Percentiles rank a stretch among this genome's conserved stretches.
These are phyloP conservation scores for Didymosphaeria variabile DNA, from an alignment of 2,329 filamentous ascomycete genomes.

Conservation along the genomic window DNA sequence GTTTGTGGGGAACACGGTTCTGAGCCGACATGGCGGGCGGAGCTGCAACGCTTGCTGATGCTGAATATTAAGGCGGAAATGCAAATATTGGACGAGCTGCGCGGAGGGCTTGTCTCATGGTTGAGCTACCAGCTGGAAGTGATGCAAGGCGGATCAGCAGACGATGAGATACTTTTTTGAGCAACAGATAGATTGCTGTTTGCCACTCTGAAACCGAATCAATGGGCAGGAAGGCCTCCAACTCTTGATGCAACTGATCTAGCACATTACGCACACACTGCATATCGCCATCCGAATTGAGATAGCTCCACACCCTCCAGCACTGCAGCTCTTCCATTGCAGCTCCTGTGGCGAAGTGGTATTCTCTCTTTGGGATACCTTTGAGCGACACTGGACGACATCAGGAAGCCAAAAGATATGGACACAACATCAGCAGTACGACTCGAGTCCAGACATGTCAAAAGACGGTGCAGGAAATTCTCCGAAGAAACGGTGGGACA, in stretches of 20 bases:
- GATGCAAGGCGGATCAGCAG: conserved; percentile 23
- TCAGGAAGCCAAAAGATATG: neutral
- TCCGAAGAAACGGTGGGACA: conserved; percentile 38
- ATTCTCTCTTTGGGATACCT: neutral
- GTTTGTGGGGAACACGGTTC: conserved; percentile 41
- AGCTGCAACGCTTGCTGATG: conserved; percentile 78
- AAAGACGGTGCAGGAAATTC: conserved; percentile 29
- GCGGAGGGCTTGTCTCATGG: conserved; percentile 44
- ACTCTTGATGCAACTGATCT: conserved; percentile 14
- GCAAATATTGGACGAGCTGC: conserved; percentile 67
- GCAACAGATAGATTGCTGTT: conserved; percentile 15
- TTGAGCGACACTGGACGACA: neutral
- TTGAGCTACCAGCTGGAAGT: conserved; percentile 33
- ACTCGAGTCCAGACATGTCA: conserved; percentile 24
- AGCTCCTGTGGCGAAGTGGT: conserved; percentile 6
- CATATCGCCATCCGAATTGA: conserved; percentile 21
- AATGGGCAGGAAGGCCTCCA: conserved; percentile 1
- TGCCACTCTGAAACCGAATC: neutral
- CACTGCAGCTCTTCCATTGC: conserved; percentile 16
- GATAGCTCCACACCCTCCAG: conserved; percentile 23
- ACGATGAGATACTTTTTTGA: conserved; percentile 42
- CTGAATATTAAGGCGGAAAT: conserved; percentile 81
- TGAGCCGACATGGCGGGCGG: conserved; percentile 56
- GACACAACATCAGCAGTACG: conserved; percentile 15
- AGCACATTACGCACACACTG: conserved; percentile 22